These are phyloP conservation scores for Metschnikowia proteae DNA, from an alignment of 805 yeast species.

Conservation along the genomic window DNA sequence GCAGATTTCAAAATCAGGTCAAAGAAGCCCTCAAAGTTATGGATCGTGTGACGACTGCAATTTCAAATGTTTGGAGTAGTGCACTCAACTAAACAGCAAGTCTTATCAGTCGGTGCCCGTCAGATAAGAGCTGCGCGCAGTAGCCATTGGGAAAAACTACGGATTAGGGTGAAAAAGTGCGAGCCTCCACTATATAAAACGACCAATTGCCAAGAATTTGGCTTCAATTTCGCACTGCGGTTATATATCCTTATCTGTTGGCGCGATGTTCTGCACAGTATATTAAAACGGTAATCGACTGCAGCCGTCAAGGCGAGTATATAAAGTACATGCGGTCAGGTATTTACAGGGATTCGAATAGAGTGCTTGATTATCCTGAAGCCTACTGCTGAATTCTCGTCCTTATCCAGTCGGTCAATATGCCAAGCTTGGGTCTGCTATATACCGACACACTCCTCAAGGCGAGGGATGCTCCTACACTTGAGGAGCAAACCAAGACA, in stretches of 20 bases:
- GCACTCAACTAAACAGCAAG: not conserved
- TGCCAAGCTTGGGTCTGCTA: conserved; percentile 5
- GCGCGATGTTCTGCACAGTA: conserved; percentile 1
- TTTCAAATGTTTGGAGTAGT: no score
- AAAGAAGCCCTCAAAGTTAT: no score
- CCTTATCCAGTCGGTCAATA: not conserved
- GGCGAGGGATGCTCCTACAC: conserved; percentile 7
- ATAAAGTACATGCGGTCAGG: not conserved
- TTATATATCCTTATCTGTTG: not conserved
- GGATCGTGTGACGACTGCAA: no score
- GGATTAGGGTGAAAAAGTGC: conserved; percentile 3
- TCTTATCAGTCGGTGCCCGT: not conserved
- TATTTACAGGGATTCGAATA: no score
- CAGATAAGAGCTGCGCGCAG: conserved; percentile 1
- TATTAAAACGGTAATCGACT: not conserved
- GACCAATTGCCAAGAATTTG: not conserved
- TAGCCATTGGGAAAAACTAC: not conserved
- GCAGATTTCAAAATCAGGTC: no score
- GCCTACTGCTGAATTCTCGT: not conserved
- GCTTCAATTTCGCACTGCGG: not conserved
- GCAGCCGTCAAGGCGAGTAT: not conserved
- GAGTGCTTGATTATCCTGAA: not conserved
- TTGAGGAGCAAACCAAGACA: conserved; percentile 35
- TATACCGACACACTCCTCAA: conserved; percentile 2
- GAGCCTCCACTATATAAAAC: not conserved